Base-by-base conservation (phyloP, 2,329 filamentous ascomycete genomes). In the Metarhizium humberi region DNA sequence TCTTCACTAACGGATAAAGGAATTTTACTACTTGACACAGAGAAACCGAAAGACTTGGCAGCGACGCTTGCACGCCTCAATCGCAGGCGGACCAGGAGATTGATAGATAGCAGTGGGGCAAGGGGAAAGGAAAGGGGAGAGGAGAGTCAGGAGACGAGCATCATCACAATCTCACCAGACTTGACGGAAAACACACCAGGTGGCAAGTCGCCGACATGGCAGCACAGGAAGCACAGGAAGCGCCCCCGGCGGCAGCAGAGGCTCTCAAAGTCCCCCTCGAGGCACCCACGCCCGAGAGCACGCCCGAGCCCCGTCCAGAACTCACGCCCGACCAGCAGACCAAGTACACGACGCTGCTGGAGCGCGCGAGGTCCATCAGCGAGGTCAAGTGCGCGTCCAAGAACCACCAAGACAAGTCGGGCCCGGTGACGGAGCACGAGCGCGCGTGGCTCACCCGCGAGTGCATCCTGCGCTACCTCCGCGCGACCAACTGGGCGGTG, bases 361-460 rank as follows among this genome's bases (percentile, higher is more conserved):
- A 81, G 50, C 79, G 81, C 53, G 90, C 85, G 48, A 85, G 81
- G 60, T 73, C 75, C 63, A 95, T 91, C 87, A 82, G 80, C 13
- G 82, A 84, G 10, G 73, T 95, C 30, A 59, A 62, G 38, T 71
- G 69, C 61, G 11, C 51, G 13, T 10, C 32, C 50, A 52, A 40
- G 34, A 81, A 81, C 45, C 82, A 84, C 20, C 80, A 81, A 54
- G 86, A 71, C 58, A 78, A 78, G 58, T 78, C 69, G 8, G 81
- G 82, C 2, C 84, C 89, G 2, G 73, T 97, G 56, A 85, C 83
- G 52, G 90, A 95, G 56, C 74, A 77, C 52, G 94, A 99, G 73
- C 87, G 84, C 66, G 84, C 94, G 74, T 99, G 90, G 85, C 80
- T 99, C 62, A 96, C 92, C 13, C 84, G 85, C 61, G 94, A 99